Evolutionary conservation across 2,329 filamentous ascomycete species (phyloP).

Genomic region (Neonectria sp.): DNA sequence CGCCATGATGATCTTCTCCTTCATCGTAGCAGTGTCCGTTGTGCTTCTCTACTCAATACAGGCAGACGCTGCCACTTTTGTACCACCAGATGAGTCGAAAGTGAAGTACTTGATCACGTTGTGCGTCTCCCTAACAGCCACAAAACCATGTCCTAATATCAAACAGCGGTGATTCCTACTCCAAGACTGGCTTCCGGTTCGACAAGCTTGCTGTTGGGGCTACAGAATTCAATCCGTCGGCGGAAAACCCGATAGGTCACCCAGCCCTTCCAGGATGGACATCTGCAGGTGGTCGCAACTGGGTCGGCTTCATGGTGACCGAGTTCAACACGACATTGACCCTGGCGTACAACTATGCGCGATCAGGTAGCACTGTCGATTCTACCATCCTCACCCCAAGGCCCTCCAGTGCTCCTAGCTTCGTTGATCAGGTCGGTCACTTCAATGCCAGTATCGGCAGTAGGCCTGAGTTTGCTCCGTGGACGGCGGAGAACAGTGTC

Average conservation of each 20-base stretch:
- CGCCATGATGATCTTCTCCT: background rate
- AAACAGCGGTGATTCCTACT: slow-evolving; percentile 14
- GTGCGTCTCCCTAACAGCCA: background rate
- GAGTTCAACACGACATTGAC: slow-evolving; percentile 10
- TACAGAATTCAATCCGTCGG: background rate
- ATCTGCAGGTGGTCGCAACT: slow-evolving; percentile 9
- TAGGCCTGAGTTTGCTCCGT: background rate
- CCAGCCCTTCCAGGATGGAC: slow-evolving; percentile 4
- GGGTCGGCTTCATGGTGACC: slow-evolving; percentile 17
- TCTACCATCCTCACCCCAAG: background rate
- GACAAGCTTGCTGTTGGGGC: background rate
- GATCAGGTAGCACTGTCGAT: background rate
- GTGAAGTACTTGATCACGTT: background rate
- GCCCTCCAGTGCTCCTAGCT: background rate
- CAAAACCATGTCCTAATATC: background rate
- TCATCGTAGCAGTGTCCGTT: background rate
- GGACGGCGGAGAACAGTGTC: background rate
- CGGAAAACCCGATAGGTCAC: slow-evolving; percentile 8
- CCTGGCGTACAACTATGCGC: slow-evolving; percentile 8
- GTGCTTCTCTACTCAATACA: background rate
- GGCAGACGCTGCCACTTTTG: background rate
- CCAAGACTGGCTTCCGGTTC: slow-evolving; percentile 1
- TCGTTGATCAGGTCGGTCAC: background rate
- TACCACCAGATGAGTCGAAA: background rate
- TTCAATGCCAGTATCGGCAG: background rate